Evolutionary conservation across 345 rosid species (phyloP).

Genomic region (Ceriops zippeliana): DNA sequence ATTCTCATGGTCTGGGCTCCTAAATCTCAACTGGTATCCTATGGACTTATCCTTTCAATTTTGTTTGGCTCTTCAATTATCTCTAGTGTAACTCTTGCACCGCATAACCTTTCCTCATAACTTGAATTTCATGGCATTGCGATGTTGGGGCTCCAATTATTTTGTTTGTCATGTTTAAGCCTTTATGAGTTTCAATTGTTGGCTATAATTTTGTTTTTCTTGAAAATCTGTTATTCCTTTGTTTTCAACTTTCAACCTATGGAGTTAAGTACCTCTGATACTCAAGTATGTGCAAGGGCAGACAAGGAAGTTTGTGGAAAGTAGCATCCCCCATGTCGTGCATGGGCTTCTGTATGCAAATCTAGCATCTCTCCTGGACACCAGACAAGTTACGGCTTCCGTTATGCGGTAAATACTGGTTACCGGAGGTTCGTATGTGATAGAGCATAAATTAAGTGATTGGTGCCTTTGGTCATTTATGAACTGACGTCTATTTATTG

Average conservation of each 20-base stretch:
- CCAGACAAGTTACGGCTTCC: conserved; percentile 61
- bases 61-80: background rate
- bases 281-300: conserved; percentile 24
- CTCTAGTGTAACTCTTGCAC: too few relatives aligned
- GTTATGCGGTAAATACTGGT: conserved; percentile 68
- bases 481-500: too few relatives aligned
- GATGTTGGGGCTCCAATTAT: background rate
- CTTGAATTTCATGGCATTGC: background rate
- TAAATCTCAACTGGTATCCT: conserved; percentile 63
- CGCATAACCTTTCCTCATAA: background rate
- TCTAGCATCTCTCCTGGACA: conserved; percentile 80
- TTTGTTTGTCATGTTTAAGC: background rate
- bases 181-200: background rate
- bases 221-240: background rate
- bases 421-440: conserved; percentile 62
- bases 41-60: background rate
- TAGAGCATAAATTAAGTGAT: background rate
- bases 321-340: conserved; percentile 53
- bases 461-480: too few relatives aligned
- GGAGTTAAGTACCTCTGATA: background rate
- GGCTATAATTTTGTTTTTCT: background rate
- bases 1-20: conserved; percentile 91
- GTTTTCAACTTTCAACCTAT: conserved; percentile 4
- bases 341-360: conserved; percentile 70
- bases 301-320: conserved; percentile 77